Evolutionary conservation across 805 yeast species (phyloP).

Genomic region (Teunomyces gatunensis): DNA sequence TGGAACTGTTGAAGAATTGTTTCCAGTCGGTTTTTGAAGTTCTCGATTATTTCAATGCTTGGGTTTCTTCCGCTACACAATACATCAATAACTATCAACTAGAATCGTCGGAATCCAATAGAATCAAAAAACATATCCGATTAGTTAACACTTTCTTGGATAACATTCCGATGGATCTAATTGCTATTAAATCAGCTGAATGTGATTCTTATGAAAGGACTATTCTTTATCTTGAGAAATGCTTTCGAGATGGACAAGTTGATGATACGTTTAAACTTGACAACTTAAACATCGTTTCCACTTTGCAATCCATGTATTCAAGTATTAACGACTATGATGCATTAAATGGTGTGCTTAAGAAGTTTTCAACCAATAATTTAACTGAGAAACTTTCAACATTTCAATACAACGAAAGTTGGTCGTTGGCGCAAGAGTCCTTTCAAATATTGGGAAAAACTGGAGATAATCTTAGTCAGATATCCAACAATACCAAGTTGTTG

Average conservation of each 20-base stretch:
- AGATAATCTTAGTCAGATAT: constrained; percentile 25
- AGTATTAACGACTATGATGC: constrained; percentile 88
- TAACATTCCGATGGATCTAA: constrained; percentile 59
- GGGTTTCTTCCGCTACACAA: constrained; percentile 51
- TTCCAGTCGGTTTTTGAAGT: constrained; percentile 74
- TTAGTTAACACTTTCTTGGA: constrained; percentile 48
- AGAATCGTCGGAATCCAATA: constrained; percentile 15
- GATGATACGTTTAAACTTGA: constrained; percentile 24
- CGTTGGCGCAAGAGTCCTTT: constrained; percentile 81
- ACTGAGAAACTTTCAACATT: constrained; percentile 77
- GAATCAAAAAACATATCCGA: constrained; percentile 25
- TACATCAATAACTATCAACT: constrained; percentile 22
- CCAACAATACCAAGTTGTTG: constrained; percentile 54
- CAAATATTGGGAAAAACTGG: constrained; percentile 53
- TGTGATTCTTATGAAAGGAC: constrained; percentile 88
- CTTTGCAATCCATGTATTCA: constrained; percentile 79
- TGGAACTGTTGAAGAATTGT: constrained; percentile 60
- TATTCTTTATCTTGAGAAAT: constrained; percentile 78
- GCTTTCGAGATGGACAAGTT: constrained; percentile 44
- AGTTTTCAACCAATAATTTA: constrained; percentile 64
- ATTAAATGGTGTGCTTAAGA: constrained; percentile 77
- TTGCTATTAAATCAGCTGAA: constrained; percentile 78
- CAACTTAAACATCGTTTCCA: constrained; percentile 39
- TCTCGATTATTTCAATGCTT: constrained; percentile 78
- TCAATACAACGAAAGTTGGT: constrained; percentile 84